Base-by-base conservation (phyloP, 805 yeast genomes). In the Schwanniomyces pseudopolymorphus region DNA sequence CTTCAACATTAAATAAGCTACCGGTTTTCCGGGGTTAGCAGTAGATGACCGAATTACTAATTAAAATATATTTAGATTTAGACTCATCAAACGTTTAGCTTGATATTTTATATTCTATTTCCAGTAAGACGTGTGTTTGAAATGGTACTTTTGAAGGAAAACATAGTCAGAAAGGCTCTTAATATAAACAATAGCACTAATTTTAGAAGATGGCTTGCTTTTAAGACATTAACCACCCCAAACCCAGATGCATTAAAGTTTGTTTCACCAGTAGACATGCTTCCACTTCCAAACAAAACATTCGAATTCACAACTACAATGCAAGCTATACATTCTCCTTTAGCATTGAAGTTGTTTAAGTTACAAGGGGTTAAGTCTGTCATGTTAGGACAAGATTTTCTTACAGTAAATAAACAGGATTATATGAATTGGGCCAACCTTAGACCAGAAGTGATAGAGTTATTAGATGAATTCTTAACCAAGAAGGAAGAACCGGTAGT, bases 171-270 rank as follows among this genome's bases (percentile, higher is more conserved):
- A 25, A 38, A 13, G 20, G 13, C 20, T 9, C 7, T 8, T 7
- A 13, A 16, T 24, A 16, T 22, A 5, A 38, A 24, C 8, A 14
- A 22, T 5, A 7, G 11, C 6, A 16, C 24, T 5, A 16, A 26
- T 19, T 35, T 40, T 25, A 33, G 33, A 41, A 55, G 76, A 39
- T 54, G 59, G 24, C 59, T 69, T 21, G 61, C 74, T 1, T 70
- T 72, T 55, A 61, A 72, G 48, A 69, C 89, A 0, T 59, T 77
- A 16, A 70, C 84, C 1, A 86, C 94, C 0, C 94, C 94, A 11
- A 85, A 85, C 57, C 87, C 82, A 43, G 82, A 86, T 61, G 90
- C 94, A 1, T 65, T 86, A 45, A 86, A 86, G 58, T 86, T 84
- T 58, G 69, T 84, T 7, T 68, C 81, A 2, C 69, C 68, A 11